phyloP scores from a whole-genome alignment of 805 yeast genomes.

The Starmerella scarabaei region DNA sequence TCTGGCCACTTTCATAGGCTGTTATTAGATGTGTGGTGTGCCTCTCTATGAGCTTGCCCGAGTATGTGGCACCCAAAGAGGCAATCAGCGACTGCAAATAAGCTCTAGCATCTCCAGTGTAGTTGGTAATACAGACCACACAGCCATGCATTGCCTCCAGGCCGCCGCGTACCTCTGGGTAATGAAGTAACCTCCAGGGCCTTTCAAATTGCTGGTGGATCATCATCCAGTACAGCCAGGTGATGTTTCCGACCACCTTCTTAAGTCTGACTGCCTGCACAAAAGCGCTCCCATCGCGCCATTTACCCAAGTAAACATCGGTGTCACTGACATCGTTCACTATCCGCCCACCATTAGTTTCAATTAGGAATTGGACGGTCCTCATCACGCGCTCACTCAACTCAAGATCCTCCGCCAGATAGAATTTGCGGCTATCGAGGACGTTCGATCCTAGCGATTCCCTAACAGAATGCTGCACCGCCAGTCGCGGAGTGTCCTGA shows the following conservation, averaged over 20 bases:
- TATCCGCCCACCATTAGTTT: conserved; percentile 43
- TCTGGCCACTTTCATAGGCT: conserved; percentile 55
- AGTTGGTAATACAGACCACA: conserved; percentile 59
- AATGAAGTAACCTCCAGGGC: conserved; percentile 53
- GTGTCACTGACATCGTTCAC: conserved; percentile 25
- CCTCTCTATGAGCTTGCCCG: conserved; percentile 47
- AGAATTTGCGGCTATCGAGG: conserved; percentile 37
- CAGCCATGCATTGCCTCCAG: conserved; percentile 43
- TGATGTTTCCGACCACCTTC: conserved; percentile 47
- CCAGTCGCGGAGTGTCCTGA: conserved; percentile 19
- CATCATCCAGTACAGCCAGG: conserved; percentile 65
- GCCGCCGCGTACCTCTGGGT: conserved; percentile 48
- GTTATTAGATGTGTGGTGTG: conserved; percentile 63
- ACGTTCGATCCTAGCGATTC: conserved; percentile 19
- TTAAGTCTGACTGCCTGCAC: conserved; percentile 32
- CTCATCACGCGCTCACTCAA: conserved; percentile 34
- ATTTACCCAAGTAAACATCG: conserved; percentile 48
- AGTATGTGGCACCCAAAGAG: conserved; percentile 64
- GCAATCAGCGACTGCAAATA: conserved; percentile 53
- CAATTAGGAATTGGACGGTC: conserved; percentile 36
- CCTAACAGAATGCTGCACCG: conserved; percentile 22
- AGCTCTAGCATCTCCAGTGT: conserved; percentile 69
- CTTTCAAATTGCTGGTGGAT: conserved; percentile 41
- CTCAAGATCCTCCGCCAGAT: conserved; percentile 42
- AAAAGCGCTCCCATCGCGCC: conserved; percentile 47